Base-by-base conservation (phyloP, 169 alveolate species). In the Babesia ovata region DNA sequence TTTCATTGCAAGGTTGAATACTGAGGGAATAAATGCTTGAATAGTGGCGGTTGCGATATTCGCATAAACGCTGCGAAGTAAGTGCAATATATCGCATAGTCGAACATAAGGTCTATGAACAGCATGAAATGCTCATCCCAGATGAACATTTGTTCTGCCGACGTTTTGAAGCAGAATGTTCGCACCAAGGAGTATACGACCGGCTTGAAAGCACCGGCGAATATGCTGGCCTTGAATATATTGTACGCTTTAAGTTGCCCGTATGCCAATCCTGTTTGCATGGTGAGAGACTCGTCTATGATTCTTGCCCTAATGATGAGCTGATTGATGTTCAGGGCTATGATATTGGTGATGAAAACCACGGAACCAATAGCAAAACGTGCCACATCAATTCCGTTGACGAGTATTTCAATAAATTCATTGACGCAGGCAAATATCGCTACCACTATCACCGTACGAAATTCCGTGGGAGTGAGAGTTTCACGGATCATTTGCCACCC, bases 41-140 rank as follows among this genome's bases (percentile, higher is more conserved):
- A 83, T 7, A 83, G 75, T 42, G 83, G 83, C 54, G 39, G 33
- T 29, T 73, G 67, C 29, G 75, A 12, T 19, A n/a, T 36, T 14
- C 77, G 90, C n/a, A 74, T 65, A 56, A 83, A 83, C 10, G 72
- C 74, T 29, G 26, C 6, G 52, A 70, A 73, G 58, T 57, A 66
- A 21, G 66, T 17, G 24, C 67, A 48, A 54, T 83, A 60, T 3
- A 75, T 6, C 11, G 61, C 39, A 21, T 65, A 75, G 44, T 83
- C 82, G 28, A 65, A 83, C 28, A 56, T n/a, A 52, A 83, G 42
- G 42, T 75, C 83, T n/a, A 83, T 17, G 70, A 83, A 75, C 13
- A 83, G 82, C 54, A 65, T 74, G 52, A 83, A 56, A 70, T 83
- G 90, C 65, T 83, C 81, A 52, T 83, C 90, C 90, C 90, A 83